phyloP scores from a whole-genome alignment of 2,329 filamentous ascomycete species.

The Beauveria pseudobassiana region DNA sequence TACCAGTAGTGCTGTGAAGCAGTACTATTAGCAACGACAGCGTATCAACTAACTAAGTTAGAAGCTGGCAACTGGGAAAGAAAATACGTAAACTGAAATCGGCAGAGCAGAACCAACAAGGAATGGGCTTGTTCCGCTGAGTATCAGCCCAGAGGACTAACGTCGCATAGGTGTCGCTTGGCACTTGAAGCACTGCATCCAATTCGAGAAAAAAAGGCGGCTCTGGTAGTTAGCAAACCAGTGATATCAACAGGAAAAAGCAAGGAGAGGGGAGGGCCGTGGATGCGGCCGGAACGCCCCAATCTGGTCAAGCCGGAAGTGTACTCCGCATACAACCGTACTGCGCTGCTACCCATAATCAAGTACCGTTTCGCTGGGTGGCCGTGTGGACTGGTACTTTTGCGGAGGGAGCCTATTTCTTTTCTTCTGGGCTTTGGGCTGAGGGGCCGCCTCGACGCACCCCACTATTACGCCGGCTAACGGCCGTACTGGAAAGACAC shows the following conservation, averaged over 20 bases:
- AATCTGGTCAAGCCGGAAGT: not conserved
- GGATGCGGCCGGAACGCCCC: not conserved
- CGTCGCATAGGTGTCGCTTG: too few species aligned
- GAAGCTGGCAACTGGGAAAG: too few species aligned
- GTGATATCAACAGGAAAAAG: not conserved
- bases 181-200: not conserved
- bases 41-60: too few species aligned
- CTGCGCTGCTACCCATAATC: not conserved
- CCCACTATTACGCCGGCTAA: constrained; percentile 54
- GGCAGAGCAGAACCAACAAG: not conserved
- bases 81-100: too few species aligned
- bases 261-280: too few species aligned
- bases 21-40: too few species aligned
- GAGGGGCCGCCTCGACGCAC: constrained; percentile 11
- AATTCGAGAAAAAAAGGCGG: not conserved
- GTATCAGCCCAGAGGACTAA: not conserved
- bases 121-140: constrained; percentile 3
- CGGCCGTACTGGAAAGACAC: constrained; percentile 41
- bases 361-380: constrained; percentile 6
- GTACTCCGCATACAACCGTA: not conserved
- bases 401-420: not conserved
- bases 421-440: not conserved
- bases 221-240: not conserved
- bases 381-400: constrained; percentile 13
- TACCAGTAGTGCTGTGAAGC: not conserved